Base-by-base conservation (phyloP, 805 yeast genomes). In the Schwanniomyces yamadae region DNA sequence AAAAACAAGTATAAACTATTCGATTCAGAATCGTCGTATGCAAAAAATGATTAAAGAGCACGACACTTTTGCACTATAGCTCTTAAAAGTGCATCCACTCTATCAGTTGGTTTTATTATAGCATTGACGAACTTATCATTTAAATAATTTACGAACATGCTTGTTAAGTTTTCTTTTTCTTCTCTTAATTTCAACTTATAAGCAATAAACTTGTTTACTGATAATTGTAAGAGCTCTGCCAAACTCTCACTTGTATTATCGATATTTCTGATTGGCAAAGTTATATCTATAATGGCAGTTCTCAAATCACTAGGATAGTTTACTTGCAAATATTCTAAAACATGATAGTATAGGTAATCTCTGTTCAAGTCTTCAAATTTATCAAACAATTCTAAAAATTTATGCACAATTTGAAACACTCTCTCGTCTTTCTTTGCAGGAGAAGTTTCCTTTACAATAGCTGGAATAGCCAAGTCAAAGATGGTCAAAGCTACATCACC, bases 141-240 rank as follows among this genome's bases (percentile, higher is more conserved):
- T 36, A 64, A 46, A 29, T 51, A 50, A 6, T 46, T 46, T 11
- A 57, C 50, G 42, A 46, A 67, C 20, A 41, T 34, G 9, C 44
- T 40, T 4, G 61, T 67, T 31, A 78, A 50, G 17, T 54, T 47
- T 11, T 51, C 55, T 31, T 61, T 59, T 34, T 58, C 45, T 12
- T 50, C 54, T 23, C 54, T 58, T 28, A 42, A 46, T 52, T 73
- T 80, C 44, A 55, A 46, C 43, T 73, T 70, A 52, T 78, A 80
- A 6, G 87, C 82, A 44, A 77, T 65, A 54, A 77, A 86, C 52
- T 80, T 78, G 53, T 82, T 84, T 28, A 88, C 84, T 13, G 89
- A 71, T 15, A 73, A 69, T 60, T 85, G 87, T 50, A 90, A 69
- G 33, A 66, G 58, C 33, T 73, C 79, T 13, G 84, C 78, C 50